These are phyloP conservation scores for Coprinopsis marcescibilis DNA, from an alignment of 768 basidiomycete genomes.

Conservation along the genomic window DNA sequence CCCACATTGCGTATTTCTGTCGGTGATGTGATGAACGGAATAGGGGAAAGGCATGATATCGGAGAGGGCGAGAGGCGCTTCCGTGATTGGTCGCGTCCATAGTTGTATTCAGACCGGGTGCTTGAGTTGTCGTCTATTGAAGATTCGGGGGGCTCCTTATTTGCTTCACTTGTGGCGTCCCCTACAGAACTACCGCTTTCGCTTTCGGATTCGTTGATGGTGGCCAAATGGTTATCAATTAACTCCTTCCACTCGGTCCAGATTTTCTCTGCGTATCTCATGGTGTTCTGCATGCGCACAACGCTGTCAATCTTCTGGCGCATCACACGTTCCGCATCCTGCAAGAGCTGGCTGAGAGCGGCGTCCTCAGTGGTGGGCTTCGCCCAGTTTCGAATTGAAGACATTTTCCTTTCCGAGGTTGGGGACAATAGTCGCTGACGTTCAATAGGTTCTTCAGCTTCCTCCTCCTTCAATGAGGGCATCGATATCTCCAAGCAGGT, in stretches of 20 bases:
- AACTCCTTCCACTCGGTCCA: constrained; percentile 95
- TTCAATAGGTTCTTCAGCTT: constrained; percentile 86
- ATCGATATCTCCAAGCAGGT: constrained; percentile 77
- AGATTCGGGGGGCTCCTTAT: constrained; percentile 4
- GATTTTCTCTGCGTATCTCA: constrained; percentile 94
- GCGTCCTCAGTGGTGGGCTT: constrained; percentile 82
- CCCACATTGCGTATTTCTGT: constrained; percentile 20
- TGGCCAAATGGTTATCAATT: constrained; percentile 62
- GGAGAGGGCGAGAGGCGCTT: constrained; percentile 68
- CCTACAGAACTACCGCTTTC: constrained; percentile 37
- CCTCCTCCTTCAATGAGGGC: constrained; percentile 88
- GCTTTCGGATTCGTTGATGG: constrained; percentile 46
- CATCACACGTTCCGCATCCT: constrained; percentile 87
- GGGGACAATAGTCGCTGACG: constrained; percentile 88
- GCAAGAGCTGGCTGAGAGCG: constrained; percentile 74
- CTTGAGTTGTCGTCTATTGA: constrained; percentile 50
- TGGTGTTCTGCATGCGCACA: constrained; percentile 94
- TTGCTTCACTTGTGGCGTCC: constrained; percentile 26
- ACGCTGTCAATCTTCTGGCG: constrained; percentile 93
- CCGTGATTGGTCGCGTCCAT: constrained; percentile 38
- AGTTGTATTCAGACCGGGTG: constrained; percentile 62
- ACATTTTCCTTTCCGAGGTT: constrained; percentile 81
- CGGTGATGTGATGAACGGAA: constrained; percentile 27
- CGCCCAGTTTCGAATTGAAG: constrained; percentile 79
- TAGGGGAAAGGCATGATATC: constrained; percentile 51